Conservation (phyloP, 225 moss, liverwort and hornwort genomes). For the Bryum argenteum region DNA sequence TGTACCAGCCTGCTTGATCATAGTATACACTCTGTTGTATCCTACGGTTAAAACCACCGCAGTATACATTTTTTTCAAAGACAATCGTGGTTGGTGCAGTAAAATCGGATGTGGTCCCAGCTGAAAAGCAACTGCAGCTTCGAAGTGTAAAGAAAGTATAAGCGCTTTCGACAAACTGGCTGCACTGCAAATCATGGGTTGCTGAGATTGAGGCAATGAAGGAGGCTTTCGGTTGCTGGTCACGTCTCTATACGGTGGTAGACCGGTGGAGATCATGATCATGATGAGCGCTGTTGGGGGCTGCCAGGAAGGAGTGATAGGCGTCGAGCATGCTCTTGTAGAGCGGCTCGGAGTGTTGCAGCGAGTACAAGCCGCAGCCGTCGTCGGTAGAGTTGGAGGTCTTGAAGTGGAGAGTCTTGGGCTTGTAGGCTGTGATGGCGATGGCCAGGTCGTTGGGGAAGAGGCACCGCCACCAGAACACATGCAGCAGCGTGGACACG, state of each 20-base stretch:
- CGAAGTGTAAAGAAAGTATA: not conserved
- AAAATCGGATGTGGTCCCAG: not conserved
- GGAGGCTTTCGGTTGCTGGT: not conserved
- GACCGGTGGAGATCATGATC: slow-evolving; percentile 18
- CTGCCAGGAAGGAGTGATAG: slow-evolving; percentile 38
- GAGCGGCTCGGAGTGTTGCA: slow-evolving; percentile 47
- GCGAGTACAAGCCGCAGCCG: slow-evolving; percentile 49
- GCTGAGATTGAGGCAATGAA: not conserved
- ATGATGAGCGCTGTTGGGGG: not conserved
- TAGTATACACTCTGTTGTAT: too few relatives aligned
- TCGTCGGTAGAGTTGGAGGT: slow-evolving; percentile 23
- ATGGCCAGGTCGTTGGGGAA: slow-evolving; percentile 66
- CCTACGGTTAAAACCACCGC: not conserved
- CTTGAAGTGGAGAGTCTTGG: slow-evolving; percentile 29
- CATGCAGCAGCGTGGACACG: slow-evolving; percentile 47
- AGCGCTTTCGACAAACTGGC: not conserved
- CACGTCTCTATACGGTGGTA: slow-evolving; percentile 1
- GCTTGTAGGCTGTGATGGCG: slow-evolving; percentile 52
- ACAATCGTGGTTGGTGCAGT: not conserved
- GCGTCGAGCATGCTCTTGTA: slow-evolving; percentile 55
- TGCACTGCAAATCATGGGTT: not conserved
- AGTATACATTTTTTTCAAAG: not conserved
- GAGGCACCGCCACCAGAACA: slow-evolving; percentile 54
- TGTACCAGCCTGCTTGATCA: too few relatives aligned
- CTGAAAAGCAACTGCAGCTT: not conserved